A percentile compares a stretch with the other conserved stretches of the same genome.
Conservation (phyloP, 768 basidiomycete genomes). For the Leccinum imitatum region DNA sequence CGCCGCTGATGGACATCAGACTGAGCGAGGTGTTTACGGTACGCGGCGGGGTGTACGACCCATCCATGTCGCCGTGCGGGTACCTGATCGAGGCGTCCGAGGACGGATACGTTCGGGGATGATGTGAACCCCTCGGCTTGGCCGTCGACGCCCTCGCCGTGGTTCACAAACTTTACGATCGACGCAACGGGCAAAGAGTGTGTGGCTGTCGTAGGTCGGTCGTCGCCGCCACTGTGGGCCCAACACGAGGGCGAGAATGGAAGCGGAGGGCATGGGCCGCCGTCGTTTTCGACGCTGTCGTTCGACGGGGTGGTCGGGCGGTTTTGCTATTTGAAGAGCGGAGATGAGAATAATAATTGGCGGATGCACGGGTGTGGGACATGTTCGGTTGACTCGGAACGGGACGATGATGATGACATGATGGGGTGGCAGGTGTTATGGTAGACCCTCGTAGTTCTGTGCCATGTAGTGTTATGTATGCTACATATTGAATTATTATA, state of each 20-base stretch:
- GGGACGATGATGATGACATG: too few species aligned
- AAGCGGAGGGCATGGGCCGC: neutral
- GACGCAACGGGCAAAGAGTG: neutral
- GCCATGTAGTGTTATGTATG: too few species aligned
- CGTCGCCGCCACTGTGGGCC: neutral
- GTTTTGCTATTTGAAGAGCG: neutral
- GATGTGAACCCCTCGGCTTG: neutral
- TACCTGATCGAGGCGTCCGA: slow-evolving; percentile 3
- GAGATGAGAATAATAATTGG: neutral
- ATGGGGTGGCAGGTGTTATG: too few species aligned
- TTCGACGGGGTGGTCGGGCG: neutral
- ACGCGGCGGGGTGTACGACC: neutral
- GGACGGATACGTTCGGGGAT: slow-evolving; percentile 3
- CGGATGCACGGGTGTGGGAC: neutral
- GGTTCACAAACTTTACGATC: neutral
- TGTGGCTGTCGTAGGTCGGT: neutral
- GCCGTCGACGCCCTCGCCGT: too few species aligned
- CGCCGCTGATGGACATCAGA: neutral
- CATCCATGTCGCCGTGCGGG: neutral
- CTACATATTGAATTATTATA: too few species aligned
- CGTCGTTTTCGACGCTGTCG: neutral
- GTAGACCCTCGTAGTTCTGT: too few species aligned
- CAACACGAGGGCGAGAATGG: neutral
- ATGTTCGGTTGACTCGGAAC: too few species aligned
- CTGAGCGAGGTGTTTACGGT: slow-evolving; percentile 2